phyloP scores from a whole-genome alignment of 73 alveolate species.

The Paramecium pentaurelia region DNA sequence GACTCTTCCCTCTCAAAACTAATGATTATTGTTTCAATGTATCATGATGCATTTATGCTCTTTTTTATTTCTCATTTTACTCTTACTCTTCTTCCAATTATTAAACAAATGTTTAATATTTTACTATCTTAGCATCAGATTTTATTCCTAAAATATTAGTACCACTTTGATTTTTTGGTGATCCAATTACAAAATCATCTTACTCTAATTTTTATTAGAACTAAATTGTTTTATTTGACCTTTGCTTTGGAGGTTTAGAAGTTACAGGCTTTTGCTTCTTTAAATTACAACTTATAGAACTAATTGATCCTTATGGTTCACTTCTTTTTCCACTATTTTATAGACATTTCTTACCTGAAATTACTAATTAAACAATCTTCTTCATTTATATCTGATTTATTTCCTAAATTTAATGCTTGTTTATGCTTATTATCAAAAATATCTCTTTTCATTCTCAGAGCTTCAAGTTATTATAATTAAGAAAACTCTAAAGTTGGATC shows the following conservation, averaged over 20 bases:
- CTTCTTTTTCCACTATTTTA: neutral
- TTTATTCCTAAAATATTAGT: neutral
- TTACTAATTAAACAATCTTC: conserved; percentile 36
- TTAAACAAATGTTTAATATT: conserved; percentile 5
- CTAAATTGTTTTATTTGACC: neutral
- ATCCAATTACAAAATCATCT: neutral
- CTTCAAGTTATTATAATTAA: neutral
- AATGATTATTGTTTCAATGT: neutral
- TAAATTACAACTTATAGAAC: neutral
- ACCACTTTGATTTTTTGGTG: neutral
- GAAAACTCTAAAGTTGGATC: conserved; percentile 38
- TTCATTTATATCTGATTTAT: conserved; percentile 11
- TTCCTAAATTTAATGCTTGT: neutral
- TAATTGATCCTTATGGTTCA: neutral
- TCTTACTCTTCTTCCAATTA: neutral
- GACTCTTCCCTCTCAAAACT: neutral
- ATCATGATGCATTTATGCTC: neutral
- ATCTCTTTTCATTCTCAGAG: conserved; percentile 4
- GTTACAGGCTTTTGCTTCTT: neutral
- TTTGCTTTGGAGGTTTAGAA: neutral
- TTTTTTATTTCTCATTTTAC: neutral
- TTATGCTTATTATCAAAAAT: neutral
- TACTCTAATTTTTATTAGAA: neutral
- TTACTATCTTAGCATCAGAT: neutral
- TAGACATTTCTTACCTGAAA: neutral